Conservation (phyloP, 1,284 basidiomycete species). For the Tremellales sp. region DNA sequence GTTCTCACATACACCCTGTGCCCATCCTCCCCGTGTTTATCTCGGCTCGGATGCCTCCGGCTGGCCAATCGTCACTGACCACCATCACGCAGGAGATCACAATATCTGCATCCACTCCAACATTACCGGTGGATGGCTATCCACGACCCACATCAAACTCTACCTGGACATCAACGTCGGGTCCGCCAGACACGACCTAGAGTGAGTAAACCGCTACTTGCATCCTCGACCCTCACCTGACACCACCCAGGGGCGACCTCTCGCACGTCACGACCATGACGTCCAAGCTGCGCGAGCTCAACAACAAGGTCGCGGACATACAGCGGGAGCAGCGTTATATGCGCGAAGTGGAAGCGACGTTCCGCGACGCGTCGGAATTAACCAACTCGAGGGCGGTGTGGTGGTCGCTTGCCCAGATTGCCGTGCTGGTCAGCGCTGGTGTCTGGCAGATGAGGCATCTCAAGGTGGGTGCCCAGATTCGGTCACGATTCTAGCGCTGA, state of each 20-base stretch:
- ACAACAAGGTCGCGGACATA: conserved; percentile 87
- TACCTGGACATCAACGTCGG: conserved; percentile 93
- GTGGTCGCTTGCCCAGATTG: conserved; percentile 86
- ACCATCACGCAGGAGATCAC: conserved; percentile 78
- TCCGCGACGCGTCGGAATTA: conserved; percentile 78
- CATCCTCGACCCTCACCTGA: not conserved
- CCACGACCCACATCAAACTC: conserved; percentile 82
- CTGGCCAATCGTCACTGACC: conserved; percentile 66
- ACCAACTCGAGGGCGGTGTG: conserved; percentile 88
- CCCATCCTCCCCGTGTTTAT: too few species aligned
- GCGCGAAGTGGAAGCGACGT: conserved; percentile 89
- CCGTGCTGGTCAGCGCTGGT: conserved; percentile 77
- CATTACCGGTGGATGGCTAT: conserved; percentile 75
- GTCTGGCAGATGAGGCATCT: conserved; percentile 91
- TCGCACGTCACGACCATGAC: conserved; percentile 84
- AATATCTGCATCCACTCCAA: conserved; percentile 91
- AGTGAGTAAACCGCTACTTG: conserved; percentile 51
- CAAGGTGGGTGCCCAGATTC: conserved; percentile 57
- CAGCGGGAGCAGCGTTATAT: conserved; percentile 96
- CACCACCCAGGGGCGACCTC: conserved; percentile 55
- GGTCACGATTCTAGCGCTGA: not conserved
- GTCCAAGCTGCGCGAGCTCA: conserved; percentile 81
- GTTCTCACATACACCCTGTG: too few species aligned
- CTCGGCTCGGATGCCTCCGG: conserved; percentile 28
- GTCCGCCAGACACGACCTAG: conserved; percentile 70